A percentile compares a stretch with the other conserved stretches of the same genome.
phyloP scores from a whole-genome alignment of 2,329 filamentous ascomycete species.

The Phialophora macrospora region DNA sequence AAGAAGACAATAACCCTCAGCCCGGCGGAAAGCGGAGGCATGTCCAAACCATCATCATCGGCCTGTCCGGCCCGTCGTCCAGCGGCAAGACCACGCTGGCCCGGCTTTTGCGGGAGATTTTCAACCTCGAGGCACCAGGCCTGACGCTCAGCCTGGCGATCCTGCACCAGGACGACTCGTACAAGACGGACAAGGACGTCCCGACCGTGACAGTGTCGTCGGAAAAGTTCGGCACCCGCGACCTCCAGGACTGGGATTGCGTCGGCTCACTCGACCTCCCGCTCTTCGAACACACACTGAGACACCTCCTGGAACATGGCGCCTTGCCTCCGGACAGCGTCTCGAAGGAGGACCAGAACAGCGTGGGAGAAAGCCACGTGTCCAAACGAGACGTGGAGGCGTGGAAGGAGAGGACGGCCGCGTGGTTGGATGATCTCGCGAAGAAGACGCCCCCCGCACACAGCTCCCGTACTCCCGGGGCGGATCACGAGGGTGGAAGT shows the following conservation, averaged over 20 bases:
- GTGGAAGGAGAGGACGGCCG: constrained; percentile 34
- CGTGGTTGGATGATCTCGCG: constrained; percentile 36
- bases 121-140: constrained; percentile 55
- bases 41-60: constrained; percentile 65
- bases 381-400: constrained; percentile 38
- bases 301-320: constrained; percentile 72
- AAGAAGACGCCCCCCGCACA: background rate
- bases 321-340: constrained; percentile 52
- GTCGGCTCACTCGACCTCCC: constrained; percentile 75
- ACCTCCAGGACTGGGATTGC: constrained; percentile 90
- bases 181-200: constrained; percentile 69
- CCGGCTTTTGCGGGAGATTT: constrained; percentile 79
- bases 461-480: background rate
- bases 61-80: constrained; percentile 86
- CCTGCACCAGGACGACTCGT: constrained; percentile 96
- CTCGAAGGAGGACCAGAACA: constrained; percentile 65
- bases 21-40: background rate
- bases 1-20: background rate
- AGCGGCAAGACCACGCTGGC: constrained; percentile 95
- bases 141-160: constrained; percentile 61
- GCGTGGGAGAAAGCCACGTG: constrained; percentile 52
- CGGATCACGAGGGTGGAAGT: background rate
- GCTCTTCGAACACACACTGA: constrained; percentile 68
- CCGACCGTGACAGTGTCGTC: constrained; percentile 55
- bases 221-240: constrained; percentile 46